Evolutionary conservation across 2,329 filamentous ascomycete species (phyloP), one percentile per base, ranked within the genome.

Genomic region (Fusarium ambrosium): DNA sequence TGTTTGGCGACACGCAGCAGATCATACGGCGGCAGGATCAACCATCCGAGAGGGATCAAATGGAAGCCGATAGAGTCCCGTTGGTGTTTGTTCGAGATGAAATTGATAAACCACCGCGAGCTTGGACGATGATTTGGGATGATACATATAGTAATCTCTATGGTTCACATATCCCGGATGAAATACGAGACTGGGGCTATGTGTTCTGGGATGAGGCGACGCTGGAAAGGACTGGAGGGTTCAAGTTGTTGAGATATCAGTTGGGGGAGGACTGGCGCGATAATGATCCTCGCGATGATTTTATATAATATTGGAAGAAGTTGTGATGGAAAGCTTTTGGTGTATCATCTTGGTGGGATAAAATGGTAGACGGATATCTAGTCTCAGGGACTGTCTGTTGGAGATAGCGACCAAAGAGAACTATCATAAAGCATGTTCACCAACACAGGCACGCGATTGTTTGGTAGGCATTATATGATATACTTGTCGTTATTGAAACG

Each of bases 41-140:
- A 10, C 60, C 60, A 22, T 64, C 67, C 13, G 55, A 55, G 34
- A 37, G 59, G 29, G 56, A 70, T 22, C 29, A 16, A 34, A 68
- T 55, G 32, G 0, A 56, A 34, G 51, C 16, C n/a, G 51, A 56
- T 14, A 56, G 51, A 56, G 29, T 22, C 51, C 29, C 51, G 51
- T 20, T 56, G 51, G 51, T 32, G 10, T 56, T 56, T 34, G n/a
- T 56, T 56, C 18, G 18, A 56, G 51, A 56, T 29, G 51, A 34
- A n/a, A 3, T 56, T 11, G 6, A 56, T 56, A 2, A 11, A 13
- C 51, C 51, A 22, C 29, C 51, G 29, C 51, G n/a, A 34, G 29
- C 51, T 32, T 56, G 51, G 51, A 56, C 51, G 6, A 34, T 56
- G 18, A 56, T 56, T 56, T 56, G 51, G 51, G 51, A 13, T 5